Conservation (phyloP, 495 filamentous ascomycete species). For the Aspergillus egyptiacus region DNA sequence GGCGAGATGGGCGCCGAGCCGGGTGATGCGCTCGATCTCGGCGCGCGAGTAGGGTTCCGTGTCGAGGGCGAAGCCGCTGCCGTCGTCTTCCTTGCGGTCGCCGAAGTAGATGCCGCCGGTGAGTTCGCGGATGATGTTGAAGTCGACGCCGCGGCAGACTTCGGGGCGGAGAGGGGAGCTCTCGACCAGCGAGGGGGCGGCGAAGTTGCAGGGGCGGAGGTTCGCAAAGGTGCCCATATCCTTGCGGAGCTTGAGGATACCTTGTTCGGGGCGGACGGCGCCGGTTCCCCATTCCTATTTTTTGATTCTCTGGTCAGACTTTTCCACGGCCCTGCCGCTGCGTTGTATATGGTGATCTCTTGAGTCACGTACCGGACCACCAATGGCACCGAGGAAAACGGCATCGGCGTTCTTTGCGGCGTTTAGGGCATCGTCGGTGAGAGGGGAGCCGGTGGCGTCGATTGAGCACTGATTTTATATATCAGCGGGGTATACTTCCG, state of each 20-base stretch:
- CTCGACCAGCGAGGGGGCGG: constrained; percentile 79
- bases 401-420: constrained; percentile 90
- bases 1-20: constrained; percentile 78
- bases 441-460: constrained; percentile 66
- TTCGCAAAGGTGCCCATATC: constrained; percentile 94
- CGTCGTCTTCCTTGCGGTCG: constrained; percentile 76
- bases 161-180: constrained; percentile 83
- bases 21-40: constrained; percentile 86
- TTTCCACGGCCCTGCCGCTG: background rate
- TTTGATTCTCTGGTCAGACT: background rate
- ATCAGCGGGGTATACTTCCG: too few relatives aligned
- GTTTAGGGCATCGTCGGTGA: constrained; percentile 77
- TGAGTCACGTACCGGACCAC: constrained; percentile 63
- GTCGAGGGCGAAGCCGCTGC: constrained; percentile 72
- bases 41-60: constrained; percentile 81
- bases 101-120: constrained; percentile 98
- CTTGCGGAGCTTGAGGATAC: constrained; percentile 87
- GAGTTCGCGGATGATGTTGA: constrained; percentile 91
- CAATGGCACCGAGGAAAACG: constrained; percentile 89
- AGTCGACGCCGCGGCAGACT: constrained; percentile 82
- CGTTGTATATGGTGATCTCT: constrained; percentile 1
- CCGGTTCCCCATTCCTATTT: constrained; percentile 87
- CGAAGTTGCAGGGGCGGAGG: constrained; percentile 96
- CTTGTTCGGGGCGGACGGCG: constrained; percentile 86
- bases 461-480: constrained; percentile 85